Evolutionary conservation across 176 grass and related monocot genomes (phyloP).

Genomic region (Oryza meyeriana): DNA sequence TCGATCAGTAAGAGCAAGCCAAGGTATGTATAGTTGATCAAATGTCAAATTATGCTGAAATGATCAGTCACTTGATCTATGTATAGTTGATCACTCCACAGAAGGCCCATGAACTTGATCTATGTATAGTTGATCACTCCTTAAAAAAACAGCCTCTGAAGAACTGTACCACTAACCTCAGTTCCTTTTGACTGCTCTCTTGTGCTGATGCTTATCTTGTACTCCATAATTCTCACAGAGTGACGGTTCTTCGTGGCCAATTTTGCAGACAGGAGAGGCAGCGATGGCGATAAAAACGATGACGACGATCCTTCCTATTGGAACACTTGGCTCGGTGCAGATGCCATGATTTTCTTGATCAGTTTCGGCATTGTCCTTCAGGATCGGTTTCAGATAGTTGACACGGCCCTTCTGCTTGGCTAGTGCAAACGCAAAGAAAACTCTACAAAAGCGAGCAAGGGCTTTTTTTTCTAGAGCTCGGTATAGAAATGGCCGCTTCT

Average conservation of each 20-base stretch:
- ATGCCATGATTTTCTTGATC: background rate
- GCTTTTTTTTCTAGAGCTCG: too few relatives aligned
- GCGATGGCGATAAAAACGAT: slow-evolving; percentile 30
- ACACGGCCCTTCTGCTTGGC: background rate
- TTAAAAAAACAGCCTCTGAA: background rate
- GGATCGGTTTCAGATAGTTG: background rate
- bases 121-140: background rate
- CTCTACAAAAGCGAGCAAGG: too few relatives aligned
- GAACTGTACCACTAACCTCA: background rate
- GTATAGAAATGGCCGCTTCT: too few relatives aligned
- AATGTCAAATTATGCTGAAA: background rate
- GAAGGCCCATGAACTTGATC: background rate
- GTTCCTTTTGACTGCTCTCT: background rate
- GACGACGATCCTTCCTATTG: background rate
- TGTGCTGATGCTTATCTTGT: background rate
- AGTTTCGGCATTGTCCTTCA: background rate
- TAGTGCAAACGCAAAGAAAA: too few relatives aligned
- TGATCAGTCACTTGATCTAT: background rate
- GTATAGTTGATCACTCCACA: background rate
- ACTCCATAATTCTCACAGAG: background rate
- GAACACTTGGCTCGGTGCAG: background rate
- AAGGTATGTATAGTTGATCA: slow-evolving; percentile 17
- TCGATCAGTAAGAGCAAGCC: slow-evolving; percentile 40
- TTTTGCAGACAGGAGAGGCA: slow-evolving; percentile 39
- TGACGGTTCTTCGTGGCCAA: background rate